phyloP scores from a whole-genome alignment of 2,329 filamentous ascomycete genomes.

The Aureobasidium sp. region DNA sequence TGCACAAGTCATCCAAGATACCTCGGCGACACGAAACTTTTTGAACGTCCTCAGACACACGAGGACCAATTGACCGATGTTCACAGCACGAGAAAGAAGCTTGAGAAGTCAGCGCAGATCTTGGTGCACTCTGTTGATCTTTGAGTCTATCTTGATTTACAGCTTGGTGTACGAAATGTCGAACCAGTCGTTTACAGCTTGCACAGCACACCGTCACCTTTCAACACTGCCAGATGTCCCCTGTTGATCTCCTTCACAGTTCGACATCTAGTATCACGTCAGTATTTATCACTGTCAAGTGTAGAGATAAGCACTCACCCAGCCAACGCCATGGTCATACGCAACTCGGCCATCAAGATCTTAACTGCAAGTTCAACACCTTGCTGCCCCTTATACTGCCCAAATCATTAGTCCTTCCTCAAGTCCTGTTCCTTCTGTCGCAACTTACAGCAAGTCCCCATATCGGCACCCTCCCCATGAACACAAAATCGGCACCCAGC shows the following conservation, averaged over 20 bases:
- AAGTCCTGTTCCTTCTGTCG: too few relatives aligned
- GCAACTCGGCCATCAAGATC: conserved; percentile 12
- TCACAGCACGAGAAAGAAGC: too few relatives aligned
- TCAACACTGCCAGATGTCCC: conserved; percentile 2
- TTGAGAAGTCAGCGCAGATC: too few relatives aligned
- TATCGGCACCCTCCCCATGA: conserved; percentile 11
- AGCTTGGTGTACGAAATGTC: background rate
- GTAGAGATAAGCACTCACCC: background rate
- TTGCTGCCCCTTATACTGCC: conserved; percentile 21
- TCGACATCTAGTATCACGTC: background rate
- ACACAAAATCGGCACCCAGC: conserved; percentile 32
- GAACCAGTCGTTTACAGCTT: background rate
- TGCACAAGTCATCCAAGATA: background rate
- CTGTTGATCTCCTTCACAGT: conserved; percentile 8
- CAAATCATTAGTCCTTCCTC: conserved; percentile 24
- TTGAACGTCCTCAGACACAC: background rate
- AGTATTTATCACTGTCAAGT: too few relatives aligned
- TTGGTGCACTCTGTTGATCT: too few relatives aligned
- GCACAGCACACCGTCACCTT: conserved; percentile 17
- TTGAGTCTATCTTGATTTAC: background rate
- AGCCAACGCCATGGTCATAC: background rate
- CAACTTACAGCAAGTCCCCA: conserved; percentile 14
- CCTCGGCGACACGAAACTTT: background rate
- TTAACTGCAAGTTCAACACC: conserved; percentile 17
- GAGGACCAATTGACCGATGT: too few relatives aligned